Percentiles rank a stretch among this genome's conserved stretches.
Conservation (phyloP, 176 grass and related monocot species). For the Cocos nucifera region DNA sequence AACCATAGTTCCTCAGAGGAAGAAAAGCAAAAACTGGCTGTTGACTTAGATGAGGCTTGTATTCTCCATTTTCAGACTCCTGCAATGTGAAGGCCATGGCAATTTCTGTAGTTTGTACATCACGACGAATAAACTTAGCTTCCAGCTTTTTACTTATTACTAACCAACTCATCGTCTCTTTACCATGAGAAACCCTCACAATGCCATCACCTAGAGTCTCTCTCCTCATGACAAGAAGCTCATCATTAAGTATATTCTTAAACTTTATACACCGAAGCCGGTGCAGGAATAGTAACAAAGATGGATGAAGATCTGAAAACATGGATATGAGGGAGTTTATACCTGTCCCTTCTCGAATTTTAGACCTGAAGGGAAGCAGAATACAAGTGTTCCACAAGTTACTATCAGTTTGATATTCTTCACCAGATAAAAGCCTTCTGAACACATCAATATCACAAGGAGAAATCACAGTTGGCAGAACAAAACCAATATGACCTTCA, state of each 20-base stretch:
- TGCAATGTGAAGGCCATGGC: conserved; percentile 85
- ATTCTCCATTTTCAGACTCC: conserved; percentile 51
- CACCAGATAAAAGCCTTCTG: conserved; percentile 44
- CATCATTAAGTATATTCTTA: conserved; percentile 59
- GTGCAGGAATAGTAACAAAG: conserved; percentile 86
- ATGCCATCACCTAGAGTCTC: conserved; percentile 68
- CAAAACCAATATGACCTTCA: conserved; percentile 93
- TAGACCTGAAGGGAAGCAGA: conserved; percentile 76
- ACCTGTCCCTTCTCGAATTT: conserved; percentile 38
- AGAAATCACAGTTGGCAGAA: conserved; percentile 73
- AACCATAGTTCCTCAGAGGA: conserved; percentile 84
- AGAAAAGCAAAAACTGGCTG: conserved; percentile 97
- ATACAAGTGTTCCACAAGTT: conserved; percentile 77
- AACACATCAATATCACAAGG: conserved; percentile 41
- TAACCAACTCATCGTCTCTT: conserved; percentile 79
- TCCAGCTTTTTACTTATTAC: conserved; percentile 67
- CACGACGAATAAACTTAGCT: conserved; percentile 43
- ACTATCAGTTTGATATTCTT: conserved; percentile 23
- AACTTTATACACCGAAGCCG: conserved; percentile 74
- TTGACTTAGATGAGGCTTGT: conserved; percentile 59
- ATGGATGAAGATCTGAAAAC: conserved; percentile 97
- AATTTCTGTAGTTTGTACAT: conserved; percentile 79
- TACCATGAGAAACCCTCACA: conserved; percentile 80
- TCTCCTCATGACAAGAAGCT: conserved; percentile 65
- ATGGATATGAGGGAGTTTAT: conserved; percentile 72